These are phyloP conservation scores for Cutaneotrichosporon sp. DNA, from an alignment of 1,284 basidiomycete species.

Conservation along the genomic window DNA sequence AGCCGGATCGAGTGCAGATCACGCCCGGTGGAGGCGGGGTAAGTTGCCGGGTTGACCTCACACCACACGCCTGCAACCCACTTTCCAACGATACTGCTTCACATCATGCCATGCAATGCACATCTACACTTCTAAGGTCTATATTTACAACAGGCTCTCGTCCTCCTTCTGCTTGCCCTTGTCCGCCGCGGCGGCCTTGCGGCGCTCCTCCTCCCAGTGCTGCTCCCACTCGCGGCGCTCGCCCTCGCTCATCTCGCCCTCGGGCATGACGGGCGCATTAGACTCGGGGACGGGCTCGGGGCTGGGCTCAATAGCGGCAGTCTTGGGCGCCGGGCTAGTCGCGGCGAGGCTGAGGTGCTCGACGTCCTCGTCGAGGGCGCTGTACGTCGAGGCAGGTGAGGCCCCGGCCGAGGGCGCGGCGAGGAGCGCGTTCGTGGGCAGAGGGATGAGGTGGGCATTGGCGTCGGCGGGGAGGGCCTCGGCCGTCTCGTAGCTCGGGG, in stretches of 20 bases:
- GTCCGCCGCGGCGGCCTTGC: background rate
- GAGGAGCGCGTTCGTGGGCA: background rate
- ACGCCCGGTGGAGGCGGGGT: background rate
- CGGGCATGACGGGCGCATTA: background rate
- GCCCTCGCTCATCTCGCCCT: constrained; percentile 12
- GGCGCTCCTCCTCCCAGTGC: constrained; percentile 2
- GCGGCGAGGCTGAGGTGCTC: constrained; percentile 4
- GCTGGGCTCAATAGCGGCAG: background rate
- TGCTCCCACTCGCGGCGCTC: constrained; percentile 22
- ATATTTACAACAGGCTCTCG: constrained; percentile 3
- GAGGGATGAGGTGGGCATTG: background rate
- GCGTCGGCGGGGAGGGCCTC: background rate
- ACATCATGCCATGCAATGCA: background rate
- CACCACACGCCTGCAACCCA: too few species aligned
- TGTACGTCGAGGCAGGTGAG: background rate
- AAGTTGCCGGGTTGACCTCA: too few species aligned
- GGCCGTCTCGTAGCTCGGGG: constrained; percentile 9
- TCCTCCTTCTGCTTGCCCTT: background rate
- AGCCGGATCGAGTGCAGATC: too few species aligned
- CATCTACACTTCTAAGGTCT: constrained; percentile 15
- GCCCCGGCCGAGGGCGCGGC: background rate
- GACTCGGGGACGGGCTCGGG: background rate
- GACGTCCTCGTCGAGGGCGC: background rate
- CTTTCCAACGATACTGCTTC: background rate
- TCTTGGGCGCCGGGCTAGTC: background rate